Percentiles rank a stretch among this genome's conserved stretches.
Evolutionary conservation across 371 early-diverging fungal genomes (phyloP).

Genomic region (Thermomucor indicae-seudaticae): DNA sequence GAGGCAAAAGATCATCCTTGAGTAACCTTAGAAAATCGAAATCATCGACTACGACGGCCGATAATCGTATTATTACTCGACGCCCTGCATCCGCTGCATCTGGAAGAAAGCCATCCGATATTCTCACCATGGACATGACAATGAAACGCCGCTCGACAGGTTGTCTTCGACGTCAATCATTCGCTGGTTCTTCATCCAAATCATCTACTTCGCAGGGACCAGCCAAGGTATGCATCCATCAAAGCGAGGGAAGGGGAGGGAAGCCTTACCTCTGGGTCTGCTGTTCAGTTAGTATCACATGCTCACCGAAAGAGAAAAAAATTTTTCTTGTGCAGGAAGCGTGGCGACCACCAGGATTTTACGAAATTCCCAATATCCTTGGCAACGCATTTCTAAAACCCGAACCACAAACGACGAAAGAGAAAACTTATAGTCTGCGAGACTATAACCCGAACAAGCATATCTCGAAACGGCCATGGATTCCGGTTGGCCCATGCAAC

Average conservation of each 20-base stretch:
- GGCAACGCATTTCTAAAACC: constrained; percentile 43
- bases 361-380: constrained; percentile 45
- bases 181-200: constrained; percentile 8
- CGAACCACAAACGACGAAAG: constrained; percentile 16
- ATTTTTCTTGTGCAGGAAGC: constrained; percentile 16
- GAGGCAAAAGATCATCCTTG: constrained; percentile 30
- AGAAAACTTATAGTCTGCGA: constrained; percentile 22
- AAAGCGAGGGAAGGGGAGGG: not conserved
- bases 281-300: not conserved
- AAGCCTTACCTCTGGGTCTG: not conserved
- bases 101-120: constrained; percentile 7
- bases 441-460: constrained; percentile 28
- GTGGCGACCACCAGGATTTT: constrained; percentile 42
- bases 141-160: constrained; percentile 47
- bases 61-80: constrained; percentile 2
- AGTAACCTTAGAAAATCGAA: constrained; percentile 35
- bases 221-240: constrained; percentile 7
- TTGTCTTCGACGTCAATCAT: constrained; percentile 35
- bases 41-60: constrained; percentile 34
- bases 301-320: not conserved
- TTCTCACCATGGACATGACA: constrained; percentile 17
- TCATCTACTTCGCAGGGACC: constrained; percentile 2
- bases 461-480: constrained; percentile 45
- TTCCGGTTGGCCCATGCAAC: constrained; percentile 29
- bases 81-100: constrained; percentile 7